Conservation (phyloP, 163 green algal genomes). For the Prototheca cutis region DNA sequence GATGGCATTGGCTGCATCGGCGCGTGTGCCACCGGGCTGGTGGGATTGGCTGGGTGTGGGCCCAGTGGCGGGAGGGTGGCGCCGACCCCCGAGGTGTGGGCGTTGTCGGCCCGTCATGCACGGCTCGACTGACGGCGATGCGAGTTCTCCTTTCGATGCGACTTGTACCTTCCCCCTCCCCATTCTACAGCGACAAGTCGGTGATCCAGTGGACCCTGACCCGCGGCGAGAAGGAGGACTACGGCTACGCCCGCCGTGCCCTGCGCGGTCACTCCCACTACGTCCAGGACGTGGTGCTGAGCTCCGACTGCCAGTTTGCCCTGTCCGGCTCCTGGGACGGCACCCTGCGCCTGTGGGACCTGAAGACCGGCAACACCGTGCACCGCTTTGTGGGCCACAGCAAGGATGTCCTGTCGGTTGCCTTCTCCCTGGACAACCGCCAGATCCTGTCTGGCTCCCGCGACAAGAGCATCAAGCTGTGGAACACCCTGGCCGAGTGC, state of each 20-base stretch:
- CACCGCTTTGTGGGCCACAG: slow-evolving; percentile 95
- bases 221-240: slow-evolving; percentile 63
- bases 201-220: slow-evolving; percentile 93
- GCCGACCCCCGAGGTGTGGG: too few species aligned
- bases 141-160: too few species aligned
- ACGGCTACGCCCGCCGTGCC: slow-evolving; percentile 67
- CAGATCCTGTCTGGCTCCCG: slow-evolving; percentile 96
- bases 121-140: too few species aligned
- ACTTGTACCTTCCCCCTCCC: background rate
- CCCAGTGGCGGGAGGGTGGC: too few species aligned
- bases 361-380: slow-evolving; percentile 93
- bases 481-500: slow-evolving; percentile 99
- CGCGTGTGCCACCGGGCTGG: too few species aligned
- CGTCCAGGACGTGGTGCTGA: slow-evolving; percentile 96
- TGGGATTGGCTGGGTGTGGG: too few species aligned
- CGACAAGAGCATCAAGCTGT: slow-evolving; percentile 99
- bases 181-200: slow-evolving; percentile 80
- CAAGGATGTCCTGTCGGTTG: slow-evolving; percentile 98
- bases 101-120: too few species aligned
- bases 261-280: slow-evolving; percentile 89
- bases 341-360: slow-evolving; percentile 97
- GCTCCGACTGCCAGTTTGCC: slow-evolving; percentile 92
- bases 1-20: too few species aligned
- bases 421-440: slow-evolving; percentile 98
- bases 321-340: slow-evolving; percentile 97